A percentile compares a stretch with the other conserved stretches of the same genome.
Evolutionary conservation across 352 stramenopile genomes (phyloP).

Genomic region (Phytophthora colocasiae): DNA sequence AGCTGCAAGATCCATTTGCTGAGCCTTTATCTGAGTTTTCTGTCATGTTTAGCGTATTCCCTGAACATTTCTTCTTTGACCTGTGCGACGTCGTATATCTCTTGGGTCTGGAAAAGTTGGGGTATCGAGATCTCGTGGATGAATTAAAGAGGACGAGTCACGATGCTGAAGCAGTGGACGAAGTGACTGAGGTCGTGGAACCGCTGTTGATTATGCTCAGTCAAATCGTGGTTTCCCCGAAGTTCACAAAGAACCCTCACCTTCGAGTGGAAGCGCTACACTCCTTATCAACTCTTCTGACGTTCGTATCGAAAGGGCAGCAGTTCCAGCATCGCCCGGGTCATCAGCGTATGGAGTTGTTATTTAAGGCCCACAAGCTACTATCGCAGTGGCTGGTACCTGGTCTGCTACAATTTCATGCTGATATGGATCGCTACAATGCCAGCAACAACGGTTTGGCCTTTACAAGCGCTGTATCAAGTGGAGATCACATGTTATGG

Average conservation of each 20-base stretch:
- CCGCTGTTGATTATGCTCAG: slow-evolving; percentile 70
- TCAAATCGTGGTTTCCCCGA: slow-evolving; percentile 57
- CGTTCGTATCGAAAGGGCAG: slow-evolving; percentile 66
- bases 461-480: slow-evolving; percentile 68
- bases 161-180: slow-evolving; percentile 13
- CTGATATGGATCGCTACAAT: slow-evolving; percentile 81
- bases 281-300: slow-evolving; percentile 59
- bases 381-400: slow-evolving; percentile 48
- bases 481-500: slow-evolving; percentile 75
- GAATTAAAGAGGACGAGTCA: slow-evolving; percentile 26
- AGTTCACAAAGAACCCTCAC: slow-evolving; percentile 76
- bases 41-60: slow-evolving; percentile 57
- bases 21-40: slow-evolving; percentile 56
- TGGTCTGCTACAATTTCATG: slow-evolving; percentile 70
- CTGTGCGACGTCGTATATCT: slow-evolving; percentile 68
- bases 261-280: slow-evolving; percentile 70
- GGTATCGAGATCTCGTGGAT: slow-evolving; percentile 38
- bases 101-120: slow-evolving; percentile 52
- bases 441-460: slow-evolving; percentile 68
- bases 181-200: slow-evolving; percentile 50
- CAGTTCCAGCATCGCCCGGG: slow-evolving; percentile 30
- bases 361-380: slow-evolving; percentile 53
- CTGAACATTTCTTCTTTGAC: slow-evolving; percentile 82
- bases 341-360: slow-evolving; percentile 37
- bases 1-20: slow-evolving; percentile 49